Evolutionary conservation across 2,329 filamentous ascomycete genomes (phyloP).

Genomic region (Hypoxylon rubiginosum): DNA sequence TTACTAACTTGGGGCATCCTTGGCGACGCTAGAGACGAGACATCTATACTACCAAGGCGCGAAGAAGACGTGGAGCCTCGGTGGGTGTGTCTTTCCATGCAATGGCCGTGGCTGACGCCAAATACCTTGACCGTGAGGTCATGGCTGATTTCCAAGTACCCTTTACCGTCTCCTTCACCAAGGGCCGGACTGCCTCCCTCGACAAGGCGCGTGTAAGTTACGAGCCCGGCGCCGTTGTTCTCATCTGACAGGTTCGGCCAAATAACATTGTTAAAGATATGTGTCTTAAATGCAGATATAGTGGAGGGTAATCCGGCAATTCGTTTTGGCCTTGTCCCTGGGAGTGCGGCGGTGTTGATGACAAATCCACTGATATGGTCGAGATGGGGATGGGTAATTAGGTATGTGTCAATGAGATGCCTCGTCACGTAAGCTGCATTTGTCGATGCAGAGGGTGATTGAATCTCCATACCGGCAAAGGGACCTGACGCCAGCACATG

Average conservation of each 20-base stretch:
- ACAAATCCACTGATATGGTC: constrained; percentile 94
- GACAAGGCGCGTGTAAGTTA: constrained; percentile 89
- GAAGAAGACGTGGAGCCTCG: constrained; percentile 70
- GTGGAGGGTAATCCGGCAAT: constrained; percentile 88
- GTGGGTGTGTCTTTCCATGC: constrained; percentile 79
- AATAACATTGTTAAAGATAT: constrained; percentile 98
- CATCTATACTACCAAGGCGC: constrained; percentile 65
- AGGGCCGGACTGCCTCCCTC: constrained; percentile 90
- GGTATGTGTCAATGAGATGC: constrained; percentile 85
- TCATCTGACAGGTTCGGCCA: constrained; percentile 98
- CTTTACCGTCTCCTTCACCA: constrained; percentile 82
- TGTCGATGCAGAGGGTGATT: constrained; percentile 73
- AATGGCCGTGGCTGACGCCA: constrained; percentile 90
- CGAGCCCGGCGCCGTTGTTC: constrained; percentile 90
- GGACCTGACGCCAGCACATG: constrained; percentile 76
- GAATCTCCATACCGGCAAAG: constrained; percentile 83
- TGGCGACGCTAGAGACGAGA: constrained; percentile 45
- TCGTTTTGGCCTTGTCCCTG: constrained; percentile 84
- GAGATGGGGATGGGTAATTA: constrained; percentile 97
- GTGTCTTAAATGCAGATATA: constrained; percentile 90
- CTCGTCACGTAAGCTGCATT: constrained; percentile 87
- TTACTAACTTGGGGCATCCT: constrained; percentile 44
- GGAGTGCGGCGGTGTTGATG: constrained; percentile 90
- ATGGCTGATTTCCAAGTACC: constrained; percentile 90
- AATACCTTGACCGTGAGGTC: constrained; percentile 90